Evolutionary conservation across 495 filamentous ascomycete species (phyloP), one percentile per base, ranked within the genome.

Genomic region (Neurospora africana): DNA sequence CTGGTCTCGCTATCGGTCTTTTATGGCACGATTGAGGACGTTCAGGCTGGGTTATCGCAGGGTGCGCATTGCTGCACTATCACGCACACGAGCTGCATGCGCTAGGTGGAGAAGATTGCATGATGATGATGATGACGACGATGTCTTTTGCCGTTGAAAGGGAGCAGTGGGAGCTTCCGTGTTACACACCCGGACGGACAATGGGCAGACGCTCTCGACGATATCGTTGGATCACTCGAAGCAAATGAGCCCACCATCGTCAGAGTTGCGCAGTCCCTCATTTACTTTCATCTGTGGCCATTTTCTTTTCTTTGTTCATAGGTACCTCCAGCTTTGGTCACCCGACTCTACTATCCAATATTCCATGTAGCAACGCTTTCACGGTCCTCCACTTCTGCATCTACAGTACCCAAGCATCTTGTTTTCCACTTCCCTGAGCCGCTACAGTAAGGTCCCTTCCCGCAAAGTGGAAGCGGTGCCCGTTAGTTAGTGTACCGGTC

Each of bases 231-330:
- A 61, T 61, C 21, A 30, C 30, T 61, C 5, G 27, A 33, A 19
- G 27, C 27, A 70, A 58, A 71, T 79, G 77, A 76, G 73, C 75
- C 72, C 72, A 76, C 72, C 53, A 78, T 80, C 75, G 77, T 78
- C 77, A 80, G 71, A 76, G 75, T 78, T 76, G 71, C 73, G 71
- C 75, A 70, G 70, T 21, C 67, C 72, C 72, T 41, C 69, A 39
- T 75, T 27, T 72, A 74, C 72, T 39, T 21, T 17, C 36, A 39
- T 35, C 10, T 27, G 41, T 44, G 30, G 33, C 23, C 13, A 70
- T 38, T 41, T 68, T 70, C 39, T 43, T 23, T 44, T 70, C 69
- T 68, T 43, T 68, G 68, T 69, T 44, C 35, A 19, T 19, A 65
- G 27, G 23, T 65, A n/a, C n/a, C n/a, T n/a, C 21, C 47, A 33